phyloP scores from a whole-genome alignment of 345 rosid species.

The Hibiscus trionum region DNA sequence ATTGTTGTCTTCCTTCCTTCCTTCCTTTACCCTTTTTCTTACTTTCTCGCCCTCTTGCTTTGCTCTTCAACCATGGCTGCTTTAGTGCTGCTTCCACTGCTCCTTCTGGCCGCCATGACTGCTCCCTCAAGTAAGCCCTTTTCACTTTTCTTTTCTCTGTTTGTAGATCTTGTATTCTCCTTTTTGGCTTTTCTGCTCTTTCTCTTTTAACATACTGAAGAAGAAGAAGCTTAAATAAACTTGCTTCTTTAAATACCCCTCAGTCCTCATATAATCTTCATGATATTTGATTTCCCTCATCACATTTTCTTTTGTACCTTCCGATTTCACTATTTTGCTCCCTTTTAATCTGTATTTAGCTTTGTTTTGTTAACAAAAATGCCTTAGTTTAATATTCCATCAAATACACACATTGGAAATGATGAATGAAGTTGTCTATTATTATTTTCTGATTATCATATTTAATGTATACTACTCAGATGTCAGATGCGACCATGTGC shows the following conservation, averaged over 20 bases:
- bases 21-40: not conserved
- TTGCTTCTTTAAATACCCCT: too few species aligned
- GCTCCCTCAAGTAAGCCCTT: slow-evolving; percentile 41
- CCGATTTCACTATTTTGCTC: too few species aligned
- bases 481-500: too few species aligned
- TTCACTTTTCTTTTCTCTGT: not conserved
- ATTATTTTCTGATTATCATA: not conserved
- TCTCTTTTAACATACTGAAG: too few species aligned
- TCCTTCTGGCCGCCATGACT: slow-evolving; percentile 36
- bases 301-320: too few species aligned
- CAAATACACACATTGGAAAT: not conserved
- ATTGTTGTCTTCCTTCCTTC: not conserved
- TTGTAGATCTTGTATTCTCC: not conserved
- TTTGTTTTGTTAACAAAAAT: not conserved
- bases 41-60: not conserved
- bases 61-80: slow-evolving; percentile 26
- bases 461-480: not conserved
- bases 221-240: too few species aligned
- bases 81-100: slow-evolving; percentile 25
- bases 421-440: not conserved
- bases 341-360: too few species aligned
- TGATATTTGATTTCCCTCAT: too few species aligned
- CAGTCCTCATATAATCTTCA: too few species aligned
- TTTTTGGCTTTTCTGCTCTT: not conserved
- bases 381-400: not conserved